Base-by-base conservation (phyloP, 1,284 basidiomycete genomes). In the Grifola frondosa region DNA sequence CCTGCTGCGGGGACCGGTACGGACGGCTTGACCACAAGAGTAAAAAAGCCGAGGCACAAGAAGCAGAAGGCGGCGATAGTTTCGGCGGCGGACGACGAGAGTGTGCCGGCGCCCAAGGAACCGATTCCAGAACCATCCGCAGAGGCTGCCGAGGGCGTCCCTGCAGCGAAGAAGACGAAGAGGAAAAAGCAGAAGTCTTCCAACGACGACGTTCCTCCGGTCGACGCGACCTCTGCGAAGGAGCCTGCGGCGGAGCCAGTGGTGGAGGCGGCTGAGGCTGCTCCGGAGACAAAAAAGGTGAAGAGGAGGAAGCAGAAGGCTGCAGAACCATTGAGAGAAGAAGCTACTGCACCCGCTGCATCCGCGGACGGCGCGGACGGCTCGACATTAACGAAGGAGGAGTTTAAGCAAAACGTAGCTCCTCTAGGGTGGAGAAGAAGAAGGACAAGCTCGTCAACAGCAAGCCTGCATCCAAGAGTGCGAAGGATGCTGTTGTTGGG, bases 401-500 rank as follows among this genome's bases (percentile, higher is more conserved):
- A 62, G 39, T 35, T 77, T 50, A 81, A 79, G 63, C 65, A 71
- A 59, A 83, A 61, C 68, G 69, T 40, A 63, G 58, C 19, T 60
- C 56, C 3, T 63, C 59, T 23, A 62, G 66, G 30, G 69, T 71
- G 7, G 77, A 77, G 61, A 81, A 74, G 67, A 86, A 84, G 65
- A 84, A 84, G 63, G 73, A 67, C 40, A 78, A 78, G 57, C 56
- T 78, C 4, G 53, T 70, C 22, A 73, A 69, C 46, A 57, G 64
- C 32, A 70, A 62, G 51, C 63, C 61, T 9, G 63, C 66, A 23
- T 50, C 44, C 34, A 77, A 74, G 62, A 77, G 73, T 46, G 73
- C 71, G 30, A 84, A 84, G 67, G 69, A 72, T 51, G 65, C 56
- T 25, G 47, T 85, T 34, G 57, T 82, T 25, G 80, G 81, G 16